phyloP scores from a whole-genome alignment of 148 eudicot genomes.

The Camellia sinensis region DNA sequence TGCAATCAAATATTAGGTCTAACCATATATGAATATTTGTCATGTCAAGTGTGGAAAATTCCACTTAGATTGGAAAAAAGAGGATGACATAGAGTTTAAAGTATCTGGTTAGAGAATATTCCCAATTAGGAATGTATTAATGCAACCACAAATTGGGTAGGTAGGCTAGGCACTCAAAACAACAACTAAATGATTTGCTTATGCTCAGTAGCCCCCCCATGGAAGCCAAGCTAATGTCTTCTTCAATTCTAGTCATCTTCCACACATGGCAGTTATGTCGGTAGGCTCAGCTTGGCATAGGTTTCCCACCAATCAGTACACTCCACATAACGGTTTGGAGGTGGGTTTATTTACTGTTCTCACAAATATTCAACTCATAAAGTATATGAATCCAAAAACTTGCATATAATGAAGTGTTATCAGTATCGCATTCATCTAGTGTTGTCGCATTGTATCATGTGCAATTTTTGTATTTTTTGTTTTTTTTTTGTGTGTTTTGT shows the following conservation, averaged over 20 bases:
- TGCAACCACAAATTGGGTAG: background rate
- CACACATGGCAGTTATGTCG: background rate
- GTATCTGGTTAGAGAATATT: constrained; percentile 4
- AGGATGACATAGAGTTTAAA: background rate
- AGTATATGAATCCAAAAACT: no score
- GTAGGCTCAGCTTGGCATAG: background rate
- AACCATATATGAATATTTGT: no score
- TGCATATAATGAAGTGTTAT: no score
- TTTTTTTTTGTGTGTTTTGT: no score
- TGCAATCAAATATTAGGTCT: no score
- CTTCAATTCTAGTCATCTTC: constrained; percentile 13
- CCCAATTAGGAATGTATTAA: background rate
- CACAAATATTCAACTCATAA: background rate
- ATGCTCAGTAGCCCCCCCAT: background rate
- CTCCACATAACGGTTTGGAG: background rate
- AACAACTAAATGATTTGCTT: background rate
- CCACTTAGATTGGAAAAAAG: no score
- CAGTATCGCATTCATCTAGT: no score
- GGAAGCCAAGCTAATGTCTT: background rate
- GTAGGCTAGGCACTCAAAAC: background rate
- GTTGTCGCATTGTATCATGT: no score
- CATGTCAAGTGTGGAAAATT: no score
- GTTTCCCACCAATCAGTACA: background rate
- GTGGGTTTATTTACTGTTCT: background rate
- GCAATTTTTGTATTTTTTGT: no score